These are phyloP conservation scores for Calonectria hongkongensis DNA, from an alignment of 2,329 filamentous ascomycete genomes.

Conservation along the genomic window DNA sequence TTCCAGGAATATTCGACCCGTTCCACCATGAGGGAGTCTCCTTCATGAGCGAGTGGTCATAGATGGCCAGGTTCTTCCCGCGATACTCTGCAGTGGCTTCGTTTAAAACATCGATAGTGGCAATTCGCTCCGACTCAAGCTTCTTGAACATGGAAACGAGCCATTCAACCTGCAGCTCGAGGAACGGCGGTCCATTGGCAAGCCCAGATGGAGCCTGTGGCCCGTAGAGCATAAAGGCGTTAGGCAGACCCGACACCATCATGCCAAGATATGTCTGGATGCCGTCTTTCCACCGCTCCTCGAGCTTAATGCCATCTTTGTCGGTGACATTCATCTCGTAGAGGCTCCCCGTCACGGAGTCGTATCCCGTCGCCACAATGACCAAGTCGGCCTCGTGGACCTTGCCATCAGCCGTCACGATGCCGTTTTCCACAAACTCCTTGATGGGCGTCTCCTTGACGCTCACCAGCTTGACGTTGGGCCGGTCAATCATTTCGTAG, in stretches of 20 bases:
- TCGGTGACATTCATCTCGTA: constrained; percentile 49
- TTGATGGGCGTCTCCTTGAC: constrained; percentile 65
- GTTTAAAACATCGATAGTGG: not conserved
- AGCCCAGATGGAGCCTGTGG: constrained; percentile 37
- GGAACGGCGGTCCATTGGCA: constrained; percentile 19
- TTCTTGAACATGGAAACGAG: constrained; percentile 14
- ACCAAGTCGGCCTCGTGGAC: constrained; percentile 46
- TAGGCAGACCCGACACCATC: constrained; percentile 48
- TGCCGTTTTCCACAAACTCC: constrained; percentile 52
- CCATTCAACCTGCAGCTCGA: constrained; percentile 15
- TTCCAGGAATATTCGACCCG: constrained; percentile 6
- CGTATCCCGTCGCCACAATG: constrained; percentile 50
- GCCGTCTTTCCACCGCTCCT: constrained; percentile 43
- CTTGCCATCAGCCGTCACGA: not conserved
- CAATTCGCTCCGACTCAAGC: not conserved
- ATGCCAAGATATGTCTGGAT: constrained; percentile 50
- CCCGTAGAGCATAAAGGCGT: constrained; percentile 52
- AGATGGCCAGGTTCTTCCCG: not conserved
- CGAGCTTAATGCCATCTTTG: constrained; percentile 39
- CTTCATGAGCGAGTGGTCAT: constrained; percentile 5
- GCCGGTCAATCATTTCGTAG: constrained; percentile 68
- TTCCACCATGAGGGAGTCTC: constrained; percentile 21
- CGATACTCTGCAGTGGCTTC: not conserved
- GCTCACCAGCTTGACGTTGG: constrained; percentile 68
- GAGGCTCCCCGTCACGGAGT: constrained; percentile 48